Conservation (phyloP, 176 grass and related monocot genomes). For the Dactylis glomerata region DNA sequence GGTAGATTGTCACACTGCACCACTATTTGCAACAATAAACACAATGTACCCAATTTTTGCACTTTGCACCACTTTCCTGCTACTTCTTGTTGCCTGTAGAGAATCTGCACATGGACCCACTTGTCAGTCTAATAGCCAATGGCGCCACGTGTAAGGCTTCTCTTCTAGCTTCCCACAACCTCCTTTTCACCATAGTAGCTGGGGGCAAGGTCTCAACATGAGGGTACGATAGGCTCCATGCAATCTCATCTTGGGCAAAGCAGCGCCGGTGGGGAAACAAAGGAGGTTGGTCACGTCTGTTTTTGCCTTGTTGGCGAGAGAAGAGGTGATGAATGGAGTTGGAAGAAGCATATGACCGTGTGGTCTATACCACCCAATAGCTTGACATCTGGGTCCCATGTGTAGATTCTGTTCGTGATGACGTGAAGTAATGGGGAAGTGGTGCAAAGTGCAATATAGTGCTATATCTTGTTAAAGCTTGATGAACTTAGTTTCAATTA, state of each 20-base stretch:
- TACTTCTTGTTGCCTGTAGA: neutral
- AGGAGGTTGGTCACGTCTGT: neutral
- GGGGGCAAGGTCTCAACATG: neutral
- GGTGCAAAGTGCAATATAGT: slow-evolving; percentile 4
- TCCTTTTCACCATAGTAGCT: neutral
- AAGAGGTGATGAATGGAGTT: neutral
- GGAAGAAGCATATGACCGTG: neutral
- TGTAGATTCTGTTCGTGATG: neutral
- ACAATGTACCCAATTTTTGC: neutral
- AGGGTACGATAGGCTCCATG: neutral
- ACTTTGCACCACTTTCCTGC: neutral
- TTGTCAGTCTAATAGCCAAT: neutral
- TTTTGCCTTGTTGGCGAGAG: neutral
- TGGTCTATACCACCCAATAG: neutral
- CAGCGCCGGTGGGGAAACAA: neutral
- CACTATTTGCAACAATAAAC: neutral
- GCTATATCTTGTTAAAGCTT: slow-evolving; percentile 5
- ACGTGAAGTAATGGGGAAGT: neutral
- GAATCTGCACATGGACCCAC: neutral
- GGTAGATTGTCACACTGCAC: neutral
- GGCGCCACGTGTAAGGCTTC: neutral
- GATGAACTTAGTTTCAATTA: slow-evolving; percentile 27
- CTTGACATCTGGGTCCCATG: neutral
- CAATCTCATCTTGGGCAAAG: neutral
- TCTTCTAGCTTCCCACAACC: neutral